A percentile compares a stretch with the other conserved stretches of the same genome.
Evolutionary conservation across 2,329 filamentous ascomycete species (phyloP).

Genomic region (Stagonosporopsis tanaceti): DNA sequence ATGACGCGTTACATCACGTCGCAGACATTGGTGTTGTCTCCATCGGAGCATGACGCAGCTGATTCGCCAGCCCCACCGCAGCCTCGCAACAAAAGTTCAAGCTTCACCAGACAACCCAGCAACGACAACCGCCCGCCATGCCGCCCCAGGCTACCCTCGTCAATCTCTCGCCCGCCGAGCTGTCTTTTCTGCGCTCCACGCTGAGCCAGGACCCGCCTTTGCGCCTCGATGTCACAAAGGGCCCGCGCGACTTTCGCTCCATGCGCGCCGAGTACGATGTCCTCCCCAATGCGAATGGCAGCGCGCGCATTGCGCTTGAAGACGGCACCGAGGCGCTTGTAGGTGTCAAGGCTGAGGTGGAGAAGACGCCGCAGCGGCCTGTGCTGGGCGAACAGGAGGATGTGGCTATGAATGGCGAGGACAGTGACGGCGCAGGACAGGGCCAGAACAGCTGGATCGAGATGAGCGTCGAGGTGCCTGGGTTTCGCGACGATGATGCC

Average conservation of each 20-base stretch:
- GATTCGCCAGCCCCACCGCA: constrained; percentile 31
- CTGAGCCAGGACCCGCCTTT: constrained; percentile 83
- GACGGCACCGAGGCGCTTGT: constrained; percentile 97
- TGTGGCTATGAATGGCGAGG: constrained; percentile 48
- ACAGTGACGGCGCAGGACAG: constrained; percentile 42
- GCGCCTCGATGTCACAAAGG: constrained; percentile 72
- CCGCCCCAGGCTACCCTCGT: constrained; percentile 56
- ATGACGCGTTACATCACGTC: not conserved
- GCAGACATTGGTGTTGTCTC: not conserved
- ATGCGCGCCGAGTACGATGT: constrained; percentile 90
- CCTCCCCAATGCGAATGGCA: constrained; percentile 88
- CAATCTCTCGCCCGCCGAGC: constrained; percentile 91
- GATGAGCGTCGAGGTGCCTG: constrained; percentile 89
- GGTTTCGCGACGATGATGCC: constrained; percentile 88
- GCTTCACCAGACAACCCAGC: constrained; percentile 1
- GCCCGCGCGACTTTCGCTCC: constrained; percentile 84
- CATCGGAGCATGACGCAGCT: constrained; percentile 4
- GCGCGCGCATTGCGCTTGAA: constrained; percentile 89
- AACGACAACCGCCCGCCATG: constrained; percentile 29
- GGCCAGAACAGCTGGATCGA: constrained; percentile 81
- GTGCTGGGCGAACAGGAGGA: constrained; percentile 35
- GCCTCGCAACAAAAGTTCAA: constrained; percentile 15
- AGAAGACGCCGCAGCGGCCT: constrained; percentile 65
- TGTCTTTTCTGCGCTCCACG: constrained; percentile 91
- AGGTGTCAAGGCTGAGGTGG: constrained; percentile 93